Evolutionary conservation across 345 rosid genomes (phyloP), one percentile per base, ranked within the genome.

Genomic region (Hibiscus syriacus): DNA sequence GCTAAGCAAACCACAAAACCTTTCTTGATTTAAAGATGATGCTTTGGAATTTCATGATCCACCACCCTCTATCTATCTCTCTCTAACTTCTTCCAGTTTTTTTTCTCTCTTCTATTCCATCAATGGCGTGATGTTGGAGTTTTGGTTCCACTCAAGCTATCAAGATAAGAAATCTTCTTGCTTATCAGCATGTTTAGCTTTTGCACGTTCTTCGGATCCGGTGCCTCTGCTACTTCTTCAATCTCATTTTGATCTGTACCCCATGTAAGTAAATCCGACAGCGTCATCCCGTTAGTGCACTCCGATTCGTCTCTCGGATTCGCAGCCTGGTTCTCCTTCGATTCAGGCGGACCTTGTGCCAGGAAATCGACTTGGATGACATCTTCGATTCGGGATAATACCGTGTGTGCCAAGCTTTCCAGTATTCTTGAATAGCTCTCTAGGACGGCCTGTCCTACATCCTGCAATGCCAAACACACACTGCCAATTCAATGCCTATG

Each of bases 391-490:
- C 55, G 10, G 25, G 55, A 50, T 9, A 50, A 2, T 0, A 50
- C 55, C 26, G 55, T 50, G 55, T 50, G 55, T 50, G 55, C 55
- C 55, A 50, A 50, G 88, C 92, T 94, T 74, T 89, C 99, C 10
- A 93, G 76, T 67, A 89, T 80, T 72, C 98, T 82, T 16, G 98
- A 93, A 74, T 93, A 93, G 76, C 98, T 94, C 79, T 94, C 99
- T 7, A 91, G 79, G 61, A 87, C 77, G 6, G 99, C 94, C 55
- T 94, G 97, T 2, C 97, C 99, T 17, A 94, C 83, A 72, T 91
- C 99, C 91, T 88, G 82, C 54, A 5, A 66, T 13, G 58, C 23
- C 68, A 69, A 49, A 43, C 13, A 12, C 3, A 43, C 8, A 50
- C 55, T 19, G 19, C 25, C 13, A 19, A 50, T 50, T 8, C 25